Percentiles rank a stretch among this genome's conserved stretches.
These are phyloP conservation scores for Pezicula neosporulosa DNA, from an alignment of 2,329 filamentous ascomycete genomes.

Conservation along the genomic window DNA sequence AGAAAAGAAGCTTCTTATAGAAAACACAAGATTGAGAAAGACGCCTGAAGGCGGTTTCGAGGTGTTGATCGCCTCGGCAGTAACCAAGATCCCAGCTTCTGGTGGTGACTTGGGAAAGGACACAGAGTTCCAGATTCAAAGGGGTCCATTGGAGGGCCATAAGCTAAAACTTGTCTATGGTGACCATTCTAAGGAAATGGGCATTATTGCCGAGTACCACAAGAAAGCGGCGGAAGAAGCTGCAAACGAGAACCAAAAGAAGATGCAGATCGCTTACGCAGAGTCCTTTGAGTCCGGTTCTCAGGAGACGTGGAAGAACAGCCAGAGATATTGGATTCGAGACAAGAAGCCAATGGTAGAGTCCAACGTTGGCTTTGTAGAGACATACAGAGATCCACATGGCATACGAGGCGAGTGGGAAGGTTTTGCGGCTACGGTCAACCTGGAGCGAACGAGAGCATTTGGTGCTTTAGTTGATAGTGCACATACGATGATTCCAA, in stretches of 20 bases:
- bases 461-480: constrained; percentile 82
- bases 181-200: constrained; percentile 71
- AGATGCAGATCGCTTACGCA: constrained; percentile 71
- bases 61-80: constrained; percentile 69
- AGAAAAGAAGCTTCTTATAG: constrained; percentile 65
- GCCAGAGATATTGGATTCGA: constrained; percentile 77
- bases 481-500: constrained; percentile 79
- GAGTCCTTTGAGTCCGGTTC: constrained; percentile 74
- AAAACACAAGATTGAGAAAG: constrained; percentile 76
- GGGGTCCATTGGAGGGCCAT: constrained; percentile 61
- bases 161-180: constrained; percentile 71
- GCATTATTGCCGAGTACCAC: constrained; percentile 61
- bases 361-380: constrained; percentile 79
- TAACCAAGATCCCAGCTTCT: constrained; percentile 52
- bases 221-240: constrained; percentile 66
- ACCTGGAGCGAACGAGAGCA: constrained; percentile 83
- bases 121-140: constrained; percentile 55
- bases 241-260: constrained; percentile 70
- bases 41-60: constrained; percentile 61
- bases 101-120: constrained; percentile 69
- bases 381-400: constrained; percentile 80
- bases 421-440: constrained; percentile 77
- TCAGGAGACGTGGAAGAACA: constrained; percentile 74
- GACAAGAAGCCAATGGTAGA: constrained; percentile 80
- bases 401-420: constrained; percentile 83